Conservation (phyloP, 202 grass and related monocot species). For the Zoysia matrella region DNA sequence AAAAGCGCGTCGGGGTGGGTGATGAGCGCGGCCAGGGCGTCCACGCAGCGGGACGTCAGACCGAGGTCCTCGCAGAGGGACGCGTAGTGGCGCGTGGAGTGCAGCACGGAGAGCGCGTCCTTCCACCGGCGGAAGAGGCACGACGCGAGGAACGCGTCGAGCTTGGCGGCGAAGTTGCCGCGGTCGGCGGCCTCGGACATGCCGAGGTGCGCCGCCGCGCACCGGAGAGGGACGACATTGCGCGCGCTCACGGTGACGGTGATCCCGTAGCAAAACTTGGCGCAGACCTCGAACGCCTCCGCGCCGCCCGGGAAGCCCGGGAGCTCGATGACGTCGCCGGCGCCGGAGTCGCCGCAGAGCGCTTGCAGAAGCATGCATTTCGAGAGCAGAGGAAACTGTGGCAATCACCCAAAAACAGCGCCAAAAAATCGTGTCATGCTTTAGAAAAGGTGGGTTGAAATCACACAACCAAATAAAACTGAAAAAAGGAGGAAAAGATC, state of each 20-base stretch:
- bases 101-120: constrained; percentile 76
- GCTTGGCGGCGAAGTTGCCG: constrained; percentile 82
- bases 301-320: constrained; percentile 67
- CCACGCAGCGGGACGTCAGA: constrained; percentile 78
- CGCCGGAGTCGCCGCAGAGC: constrained; percentile 60
- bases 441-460: not conserved
- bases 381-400: constrained; percentile 88
- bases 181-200: constrained; percentile 89
- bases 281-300: constrained; percentile 88
- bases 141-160: constrained; percentile 86
- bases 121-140: constrained; percentile 98
- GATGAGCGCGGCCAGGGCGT: constrained; percentile 68
- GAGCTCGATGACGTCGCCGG: constrained; percentile 56
- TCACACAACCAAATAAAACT: no score
- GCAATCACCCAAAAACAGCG: not conserved
- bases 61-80: constrained; percentile 81
- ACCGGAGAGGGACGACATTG: constrained; percentile 77
- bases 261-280: constrained; percentile 98
- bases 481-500: not conserved
- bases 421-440: not conserved
- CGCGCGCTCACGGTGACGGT: constrained; percentile 85
- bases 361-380: constrained; percentile 88
- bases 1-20: constrained; percentile 34
- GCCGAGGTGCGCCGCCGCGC: constrained; percentile 83
- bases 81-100: constrained; percentile 64